A percentile compares a stretch with the other conserved stretches of the same genome.
These are phyloP conservation scores for Lentinula novae-zelandiae DNA, from an alignment of 1,284 basidiomycete species.

Conservation along the genomic window DNA sequence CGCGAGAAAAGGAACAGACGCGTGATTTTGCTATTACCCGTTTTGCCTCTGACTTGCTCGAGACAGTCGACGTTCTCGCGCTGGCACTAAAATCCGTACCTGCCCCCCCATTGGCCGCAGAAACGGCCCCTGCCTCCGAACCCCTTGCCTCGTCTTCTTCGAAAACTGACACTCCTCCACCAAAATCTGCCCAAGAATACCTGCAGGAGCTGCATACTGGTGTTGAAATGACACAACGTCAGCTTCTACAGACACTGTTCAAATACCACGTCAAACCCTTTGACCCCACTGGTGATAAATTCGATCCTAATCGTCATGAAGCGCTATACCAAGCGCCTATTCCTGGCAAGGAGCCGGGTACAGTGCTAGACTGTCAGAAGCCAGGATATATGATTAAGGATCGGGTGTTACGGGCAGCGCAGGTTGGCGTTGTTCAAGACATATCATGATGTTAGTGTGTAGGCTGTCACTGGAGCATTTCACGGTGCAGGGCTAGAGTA, in stretches of 20 bases:
- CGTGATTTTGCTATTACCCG: slow-evolving; percentile 90
- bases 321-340: slow-evolving; percentile 95
- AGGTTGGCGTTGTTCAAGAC: slow-evolving; percentile 92
- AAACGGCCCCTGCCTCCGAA: slow-evolving; percentile 22
- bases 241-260: slow-evolving; percentile 86
- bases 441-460: slow-evolving; percentile 35
- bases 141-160: slow-evolving; percentile 17
- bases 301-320: slow-evolving; percentile 95
- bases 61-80: slow-evolving; percentile 88
- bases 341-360: slow-evolving; percentile 83
- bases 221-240: slow-evolving; percentile 89
- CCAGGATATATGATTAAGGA: slow-evolving; percentile 92
- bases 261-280: slow-evolving; percentile 91
- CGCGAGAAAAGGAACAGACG: slow-evolving; percentile 89
- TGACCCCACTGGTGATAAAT: slow-evolving; percentile 88
- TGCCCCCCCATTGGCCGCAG: slow-evolving; percentile 34
- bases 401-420: slow-evolving; percentile 88
- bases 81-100: slow-evolving; percentile 90
- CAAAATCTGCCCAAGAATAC: slow-evolving; percentile 55
- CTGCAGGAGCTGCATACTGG: slow-evolving; percentile 79
- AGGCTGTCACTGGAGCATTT: not conserved
- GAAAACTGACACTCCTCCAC: slow-evolving; percentile 21
- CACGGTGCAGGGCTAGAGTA: not conserved
- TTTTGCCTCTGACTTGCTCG: slow-evolving; percentile 88
- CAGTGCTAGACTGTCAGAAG: slow-evolving; percentile 91